Base-by-base conservation (phyloP, 495 filamentous ascomycete species). In the Hypoxylon fragiforme region DNA sequence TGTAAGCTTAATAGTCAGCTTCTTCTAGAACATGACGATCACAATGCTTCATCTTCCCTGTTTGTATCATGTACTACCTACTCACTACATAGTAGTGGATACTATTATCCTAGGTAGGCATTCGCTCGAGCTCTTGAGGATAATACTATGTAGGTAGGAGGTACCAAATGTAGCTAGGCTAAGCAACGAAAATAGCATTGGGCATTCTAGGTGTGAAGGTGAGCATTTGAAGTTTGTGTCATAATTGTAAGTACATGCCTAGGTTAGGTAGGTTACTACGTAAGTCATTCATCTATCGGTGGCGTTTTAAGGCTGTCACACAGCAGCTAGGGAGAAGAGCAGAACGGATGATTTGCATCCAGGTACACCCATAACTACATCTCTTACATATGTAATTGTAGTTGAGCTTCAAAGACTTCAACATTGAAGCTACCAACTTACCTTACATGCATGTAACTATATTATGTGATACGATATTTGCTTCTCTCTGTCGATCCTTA, bases 21-120 rank as follows among this genome's bases (percentile, higher is more conserved):
- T 20, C 40, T 52, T 58, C 55, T 52, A 58, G 47, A 58, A 52
- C 36, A 35, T 30, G 55, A 47, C 48, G 55, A 58, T 58, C 55
- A 28, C 32, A 52, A 52, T 58, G 47, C 47, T 37, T 46, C 13
- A 22, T 13, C n/a, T n/a, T n/a, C n/a, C n/a, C 31, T 13, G 12
- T 12, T 13, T 20, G 45, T 42, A n/a, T 37, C 36, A 13, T 51
- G 35, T 42, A 36, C 13, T 11, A 4, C 9, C 24, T 28, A 9
- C 4, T 28, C 24, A 28, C 24, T 28, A 28, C 24, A 4, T 30
- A 44, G 8, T 36, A 31, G 44, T 36, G 24, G n/a, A 53, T 44
- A 36, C 34, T 21, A 2, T n/a, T 16, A 32, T 5, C 8, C 21
- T 43, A 22, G 8, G n/a, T n/a, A n/a, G n/a, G n/a, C n/a, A n/a